These are phyloP conservation scores for Cyclotella baltica DNA, from an alignment of 108 stramenopile species.

Conservation along the genomic window DNA sequence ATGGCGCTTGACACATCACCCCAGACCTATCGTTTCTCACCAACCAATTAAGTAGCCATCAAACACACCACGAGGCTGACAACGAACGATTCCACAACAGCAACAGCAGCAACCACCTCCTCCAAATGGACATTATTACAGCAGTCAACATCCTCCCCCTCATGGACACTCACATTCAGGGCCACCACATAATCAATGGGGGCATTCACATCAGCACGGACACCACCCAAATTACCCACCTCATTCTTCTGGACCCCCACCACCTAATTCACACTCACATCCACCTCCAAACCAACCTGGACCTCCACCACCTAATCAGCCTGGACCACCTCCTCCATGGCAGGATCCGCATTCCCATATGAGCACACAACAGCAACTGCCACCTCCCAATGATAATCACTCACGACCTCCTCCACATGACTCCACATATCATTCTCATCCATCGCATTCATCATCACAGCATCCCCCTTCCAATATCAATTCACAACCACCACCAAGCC, in stretches of 20 bases:
- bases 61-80: background rate
- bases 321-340: slow-evolving; percentile 22
- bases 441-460: slow-evolving; percentile 33
- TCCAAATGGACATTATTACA: slow-evolving; percentile 28
- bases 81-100: too few relatives aligned
- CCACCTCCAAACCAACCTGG: background rate
- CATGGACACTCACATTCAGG: slow-evolving; percentile 23
- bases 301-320: background rate
- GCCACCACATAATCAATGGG: slow-evolving; percentile 33
- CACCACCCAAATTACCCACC: slow-evolving; percentile 29
- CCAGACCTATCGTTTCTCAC: too few relatives aligned
- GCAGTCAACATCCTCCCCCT: slow-evolving; percentile 26
- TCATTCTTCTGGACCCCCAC: slow-evolving; percentile 19
- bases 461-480: slow-evolving; percentile 40
- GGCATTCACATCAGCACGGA: too few relatives aligned
- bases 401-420: slow-evolving; percentile 29
- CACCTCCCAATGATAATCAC: slow-evolving; percentile 10
- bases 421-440: slow-evolving; percentile 4
- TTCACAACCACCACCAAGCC: slow-evolving; percentile 28
- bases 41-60: too few relatives aligned
- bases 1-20: too few relatives aligned
- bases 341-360: slow-evolving; percentile 19
- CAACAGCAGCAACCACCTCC: slow-evolving; percentile 23
- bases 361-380: slow-evolving; percentile 19
- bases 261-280: background rate